A percentile compares a stretch with the other conserved stretches of the same genome.
Evolutionary conservation across 164 flowering plant species (phyloP).

Genomic region (Amborella trichopoda): DNA sequence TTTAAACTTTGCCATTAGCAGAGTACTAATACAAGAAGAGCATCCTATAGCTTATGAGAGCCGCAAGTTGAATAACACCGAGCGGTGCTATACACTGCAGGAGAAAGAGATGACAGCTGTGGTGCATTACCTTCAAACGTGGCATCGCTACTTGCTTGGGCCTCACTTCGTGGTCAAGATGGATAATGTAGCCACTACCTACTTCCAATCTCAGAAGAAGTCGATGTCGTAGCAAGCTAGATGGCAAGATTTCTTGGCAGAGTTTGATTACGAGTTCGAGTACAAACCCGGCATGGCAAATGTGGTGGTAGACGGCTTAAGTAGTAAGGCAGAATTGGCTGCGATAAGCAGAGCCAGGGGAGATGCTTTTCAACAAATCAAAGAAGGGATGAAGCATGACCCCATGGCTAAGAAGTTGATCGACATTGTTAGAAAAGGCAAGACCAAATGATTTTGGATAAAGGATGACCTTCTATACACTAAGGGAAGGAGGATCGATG

Average conservation of each 20-base stretch:
- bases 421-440: neutral
- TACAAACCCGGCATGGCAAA: neutral
- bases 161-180: neutral
- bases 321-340: neutral
- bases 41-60: neutral
- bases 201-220: conserved; percentile 2
- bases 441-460: conserved; percentile 1
- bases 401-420: neutral
- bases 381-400: neutral
- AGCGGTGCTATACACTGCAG: neutral
- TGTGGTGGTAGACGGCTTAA: neutral
- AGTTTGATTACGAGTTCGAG: neutral
- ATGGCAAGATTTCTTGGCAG: neutral
- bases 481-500: neutral
- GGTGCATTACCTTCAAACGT: neutral
- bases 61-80: neutral
- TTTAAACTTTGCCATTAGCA: neutral
- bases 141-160: neutral
- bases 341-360: neutral
- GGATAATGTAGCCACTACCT: neutral
- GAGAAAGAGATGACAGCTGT: neutral
- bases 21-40: neutral
- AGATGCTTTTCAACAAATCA: neutral
- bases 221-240: neutral
- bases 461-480: conserved; percentile 1